Conservation (phyloP, 257 asterid species). For the Linaria vulgaris region DNA sequence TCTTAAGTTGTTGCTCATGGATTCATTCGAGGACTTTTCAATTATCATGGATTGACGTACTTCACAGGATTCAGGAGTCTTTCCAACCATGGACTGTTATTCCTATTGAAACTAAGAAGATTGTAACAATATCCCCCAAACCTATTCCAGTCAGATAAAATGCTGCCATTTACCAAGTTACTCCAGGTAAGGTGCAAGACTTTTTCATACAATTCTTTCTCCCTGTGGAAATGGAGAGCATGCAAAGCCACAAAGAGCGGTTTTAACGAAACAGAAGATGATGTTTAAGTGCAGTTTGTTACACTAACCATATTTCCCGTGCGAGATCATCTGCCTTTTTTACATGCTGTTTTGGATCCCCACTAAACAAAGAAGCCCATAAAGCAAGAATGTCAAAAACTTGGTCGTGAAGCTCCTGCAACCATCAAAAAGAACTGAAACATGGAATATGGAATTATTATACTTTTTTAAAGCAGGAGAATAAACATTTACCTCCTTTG, state of each 20-base stretch:
- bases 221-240: conserved; percentile 14
- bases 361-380: conserved; percentile 82
- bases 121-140: too few relatives aligned
- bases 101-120: too few relatives aligned
- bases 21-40: too few relatives aligned
- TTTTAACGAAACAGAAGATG: conserved; percentile 18
- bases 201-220: conserved; percentile 14
- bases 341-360: conserved; percentile 49
- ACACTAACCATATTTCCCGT: conserved; percentile 72
- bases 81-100: too few relatives aligned
- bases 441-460: conserved; percentile 22
- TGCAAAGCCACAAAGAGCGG: conserved; percentile 20
- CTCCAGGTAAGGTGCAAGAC: conserved; percentile 7
- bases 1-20: too few relatives aligned
- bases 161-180: background rate
- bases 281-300: conserved; percentile 22
- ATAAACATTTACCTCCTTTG: conserved; percentile 59
- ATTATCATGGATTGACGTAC: too few relatives aligned
- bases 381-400: conserved; percentile 91
- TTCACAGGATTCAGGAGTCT: too few relatives aligned
- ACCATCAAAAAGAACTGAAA: conserved; percentile 33
- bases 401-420: conserved; percentile 91
- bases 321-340: conserved; percentile 54
- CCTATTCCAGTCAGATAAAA: background rate
- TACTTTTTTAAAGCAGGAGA: conserved; percentile 20